Conservation (phyloP, 176 grass and related monocot genomes). For the Cenchrus purpureus region DNA sequence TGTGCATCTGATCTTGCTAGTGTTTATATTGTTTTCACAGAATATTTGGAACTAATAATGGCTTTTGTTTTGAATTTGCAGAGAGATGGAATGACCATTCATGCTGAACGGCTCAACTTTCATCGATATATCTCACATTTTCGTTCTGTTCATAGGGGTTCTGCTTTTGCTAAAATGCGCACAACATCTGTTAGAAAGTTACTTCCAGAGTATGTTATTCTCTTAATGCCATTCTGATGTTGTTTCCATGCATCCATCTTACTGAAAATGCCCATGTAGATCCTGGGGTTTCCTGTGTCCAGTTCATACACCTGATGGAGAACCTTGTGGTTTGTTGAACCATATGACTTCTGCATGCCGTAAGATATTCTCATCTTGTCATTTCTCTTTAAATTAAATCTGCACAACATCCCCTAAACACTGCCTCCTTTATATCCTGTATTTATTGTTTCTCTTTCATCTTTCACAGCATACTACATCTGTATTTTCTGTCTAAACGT, state of each 20-base stretch:
- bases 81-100: slow-evolving; percentile 96
- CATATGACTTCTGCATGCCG: slow-evolving; percentile 86
- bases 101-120: slow-evolving; percentile 86
- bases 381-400: slow-evolving; percentile 27
- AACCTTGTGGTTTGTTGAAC: slow-evolving; percentile 92
- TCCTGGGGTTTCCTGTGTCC: slow-evolving; percentile 97
- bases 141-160: slow-evolving; percentile 90
- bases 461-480: background rate
- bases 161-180: slow-evolving; percentile 96
- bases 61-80: slow-evolving; percentile 50
- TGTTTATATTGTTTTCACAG: slow-evolving; percentile 4
- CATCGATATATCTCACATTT: slow-evolving; percentile 92
- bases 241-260: slow-evolving; percentile 31
- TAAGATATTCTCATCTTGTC: slow-evolving; percentile 57
- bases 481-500: background rate
- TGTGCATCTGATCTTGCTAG: slow-evolving; percentile 16
- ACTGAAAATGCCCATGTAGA: slow-evolving; percentile 52
- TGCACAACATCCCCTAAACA: background rate
- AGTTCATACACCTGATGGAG: slow-evolving; percentile 94
- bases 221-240: slow-evolving; percentile 32
- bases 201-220: slow-evolving; percentile 84
- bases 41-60: slow-evolving; percentile 34
- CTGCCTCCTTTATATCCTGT: background rate
- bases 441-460: slow-evolving; percentile 22
- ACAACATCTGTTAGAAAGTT: slow-evolving; percentile 88